Base-by-base conservation (phyloP, 129 eudicot species). In the Artemisia argyi region DNA sequence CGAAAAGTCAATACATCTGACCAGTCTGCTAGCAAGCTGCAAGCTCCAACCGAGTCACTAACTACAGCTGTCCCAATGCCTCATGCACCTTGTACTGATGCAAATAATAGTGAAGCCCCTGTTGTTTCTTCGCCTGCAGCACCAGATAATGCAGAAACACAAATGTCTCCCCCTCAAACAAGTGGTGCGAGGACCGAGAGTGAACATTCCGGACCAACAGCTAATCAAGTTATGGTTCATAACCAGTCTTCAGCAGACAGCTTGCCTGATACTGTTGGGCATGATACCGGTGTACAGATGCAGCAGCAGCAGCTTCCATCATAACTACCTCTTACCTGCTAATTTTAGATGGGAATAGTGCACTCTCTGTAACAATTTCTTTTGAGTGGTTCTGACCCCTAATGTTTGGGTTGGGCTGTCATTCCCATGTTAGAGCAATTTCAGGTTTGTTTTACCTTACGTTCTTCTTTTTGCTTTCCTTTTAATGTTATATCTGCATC, bases 381-480 rank as follows among this genome's bases (percentile, higher is more conserved):
- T 39, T 39, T 39, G 46, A 39, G 46, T 39, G 46, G 46, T 35
- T 35, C 54, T 39, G 68, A 65, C 32, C 50, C 61, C 22, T 65
- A 63, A 73, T 83, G 73, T 73, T 81, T 68, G 44, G 42, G 57
- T 63, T 69, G 71, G 71, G 74, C 76, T 60, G 55, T 75, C 89
- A 75, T 81, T 83, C 79, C 49, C 74, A 52, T 74, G 80, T 79
- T 68, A 72, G 69, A 78, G 71, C 78, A 42, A 51, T 76, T 75
- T 79, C 84, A 88, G 97, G 97, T 92, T 52, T 62, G 84, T 65
- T 69, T 71, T 49, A 16, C 18, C 20, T 71, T 68, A 14, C 32
- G 4, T 58, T 28, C 26, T 7, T 18, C n/a, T 12, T 63, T 73
- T 63, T 62, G 44, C 9, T 32, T 74, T 44, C 24, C 51, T 7